Conservation (phyloP, 2,329 filamentous ascomycete genomes). For the Phyllosticta citriasiana region DNA sequence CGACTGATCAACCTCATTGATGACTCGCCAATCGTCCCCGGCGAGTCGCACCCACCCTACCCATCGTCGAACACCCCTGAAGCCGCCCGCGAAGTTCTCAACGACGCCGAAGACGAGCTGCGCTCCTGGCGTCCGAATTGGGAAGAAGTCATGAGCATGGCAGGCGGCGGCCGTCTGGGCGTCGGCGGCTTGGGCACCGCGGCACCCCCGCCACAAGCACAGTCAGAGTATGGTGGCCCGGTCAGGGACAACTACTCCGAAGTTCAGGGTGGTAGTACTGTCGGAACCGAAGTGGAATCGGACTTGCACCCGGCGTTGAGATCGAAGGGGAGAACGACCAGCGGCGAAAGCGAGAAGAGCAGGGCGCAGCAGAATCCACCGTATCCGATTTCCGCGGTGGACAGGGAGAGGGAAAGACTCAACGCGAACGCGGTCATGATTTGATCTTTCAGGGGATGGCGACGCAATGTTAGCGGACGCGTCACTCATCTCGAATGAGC, state of each 20-base stretch:
- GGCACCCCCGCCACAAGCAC: background rate
- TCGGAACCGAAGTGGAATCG: background rate
- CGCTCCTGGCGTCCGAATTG: slow-evolving; percentile 57
- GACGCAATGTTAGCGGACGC: no score
- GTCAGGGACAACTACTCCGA: slow-evolving; percentile 1
- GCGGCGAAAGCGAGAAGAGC: background rate
- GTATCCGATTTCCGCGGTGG: background rate
- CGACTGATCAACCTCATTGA: slow-evolving; percentile 78
- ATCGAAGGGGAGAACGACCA: background rate
- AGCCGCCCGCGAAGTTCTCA: slow-evolving; percentile 74
- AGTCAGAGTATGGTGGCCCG: slow-evolving; percentile 7
- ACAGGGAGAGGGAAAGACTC: background rate
- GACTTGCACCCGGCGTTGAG: slow-evolving; percentile 9
- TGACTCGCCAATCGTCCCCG: slow-evolving; percentile 80
- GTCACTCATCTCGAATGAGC: no score
- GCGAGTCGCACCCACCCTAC: slow-evolving; percentile 65
- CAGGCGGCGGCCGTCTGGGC: slow-evolving; percentile 35
- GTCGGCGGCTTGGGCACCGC: slow-evolving; percentile 33
- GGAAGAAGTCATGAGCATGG: slow-evolving; percentile 40
- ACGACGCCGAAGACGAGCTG: slow-evolving; percentile 85
- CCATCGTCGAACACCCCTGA: slow-evolving; percentile 37
- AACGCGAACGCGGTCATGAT: background rate
- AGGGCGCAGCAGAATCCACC: background rate
- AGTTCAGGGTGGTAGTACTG: background rate
- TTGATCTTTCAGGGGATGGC: background rate